Conservation (phyloP, 2,329 filamentous ascomycete genomes). For the Fusarium sambucinum region DNA sequence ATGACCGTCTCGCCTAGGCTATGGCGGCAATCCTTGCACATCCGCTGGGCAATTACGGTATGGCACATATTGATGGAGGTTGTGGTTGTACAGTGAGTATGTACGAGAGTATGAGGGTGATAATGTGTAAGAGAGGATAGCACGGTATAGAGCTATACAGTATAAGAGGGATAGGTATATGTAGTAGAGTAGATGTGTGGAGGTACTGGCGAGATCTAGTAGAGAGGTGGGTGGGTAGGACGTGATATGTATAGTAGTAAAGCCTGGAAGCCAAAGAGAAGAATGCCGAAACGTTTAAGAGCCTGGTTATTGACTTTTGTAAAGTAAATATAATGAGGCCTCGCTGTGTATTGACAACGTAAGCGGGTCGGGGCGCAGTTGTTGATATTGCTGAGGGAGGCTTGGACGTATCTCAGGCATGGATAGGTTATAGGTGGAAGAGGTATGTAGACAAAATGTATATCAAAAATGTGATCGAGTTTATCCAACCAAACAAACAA, state of each 20-base stretch:
- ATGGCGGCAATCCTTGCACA: slow-evolving; percentile 47
- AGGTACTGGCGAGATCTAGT: slow-evolving; percentile 9
- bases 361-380: slow-evolving; percentile 39
- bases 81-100: slow-evolving; percentile 22
- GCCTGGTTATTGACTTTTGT: slow-evolving; percentile 40
- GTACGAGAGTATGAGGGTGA: slow-evolving; percentile 4
- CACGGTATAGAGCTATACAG: not conserved
- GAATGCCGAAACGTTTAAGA: slow-evolving; percentile 15
- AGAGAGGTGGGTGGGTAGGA: slow-evolving; percentile 1
- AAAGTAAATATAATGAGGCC: slow-evolving; percentile 36
- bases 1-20: slow-evolving; percentile 49
- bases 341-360: slow-evolving; percentile 41
- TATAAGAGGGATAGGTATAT: slow-evolving; percentile 6
- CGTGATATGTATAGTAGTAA: not conserved
- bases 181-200: slow-evolving; percentile 5
- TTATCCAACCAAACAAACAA: slow-evolving; percentile 38
- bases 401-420: slow-evolving; percentile 41
- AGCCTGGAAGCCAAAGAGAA: slow-evolving; percentile 25
- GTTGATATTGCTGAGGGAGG: slow-evolving; percentile 32
- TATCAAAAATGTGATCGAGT: slow-evolving; percentile 10
- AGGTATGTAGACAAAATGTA: slow-evolving; percentile 3
- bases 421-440: not conserved
- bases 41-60: slow-evolving; percentile 49
- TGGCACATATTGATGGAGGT: slow-evolving; percentile 47
- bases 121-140: slow-evolving; percentile 6